phyloP scores from a whole-genome alignment of 495 filamentous ascomycete genomes.

The Penicillium chermesinum region DNA sequence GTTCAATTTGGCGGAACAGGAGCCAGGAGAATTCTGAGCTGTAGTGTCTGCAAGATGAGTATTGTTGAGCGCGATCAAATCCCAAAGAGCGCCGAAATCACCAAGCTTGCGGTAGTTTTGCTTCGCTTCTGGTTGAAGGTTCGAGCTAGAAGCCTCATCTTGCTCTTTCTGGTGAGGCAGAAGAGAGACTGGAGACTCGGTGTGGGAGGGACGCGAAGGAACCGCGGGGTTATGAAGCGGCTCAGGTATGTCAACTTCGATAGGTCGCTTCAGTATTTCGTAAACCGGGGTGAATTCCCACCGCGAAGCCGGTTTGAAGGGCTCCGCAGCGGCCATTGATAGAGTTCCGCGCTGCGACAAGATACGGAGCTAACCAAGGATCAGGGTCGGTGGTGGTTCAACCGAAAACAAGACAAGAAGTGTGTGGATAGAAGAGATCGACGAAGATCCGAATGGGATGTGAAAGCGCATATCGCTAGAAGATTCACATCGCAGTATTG shows the following conservation, averaged over 20 bases:
- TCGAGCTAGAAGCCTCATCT: slow-evolving; percentile 1
- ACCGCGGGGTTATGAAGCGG: too few relatives aligned
- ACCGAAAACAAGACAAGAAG: background rate
- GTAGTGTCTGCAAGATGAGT: background rate
- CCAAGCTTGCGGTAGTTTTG: slow-evolving; percentile 24
- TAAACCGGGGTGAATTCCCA: slow-evolving; percentile 49
- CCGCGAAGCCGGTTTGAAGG: slow-evolving; percentile 20
- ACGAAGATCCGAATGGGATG: background rate
- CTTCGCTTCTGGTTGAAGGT: slow-evolving; percentile 5
- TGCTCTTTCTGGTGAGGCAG: background rate
- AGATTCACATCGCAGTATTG: background rate
- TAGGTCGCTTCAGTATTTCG: slow-evolving; percentile 31
- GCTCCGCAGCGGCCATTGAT: slow-evolving; percentile 16
- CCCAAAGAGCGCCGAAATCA: slow-evolving; percentile 39
- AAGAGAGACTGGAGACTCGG: too few relatives aligned
- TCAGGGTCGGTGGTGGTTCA: background rate
- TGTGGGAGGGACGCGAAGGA: too few relatives aligned
- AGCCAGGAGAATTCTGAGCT: background rate
- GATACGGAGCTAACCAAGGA: background rate
- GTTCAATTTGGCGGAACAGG: background rate
- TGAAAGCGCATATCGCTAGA: slow-evolving; percentile 1
- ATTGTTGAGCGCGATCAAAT: slow-evolving; percentile 20
- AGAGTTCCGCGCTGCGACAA: background rate
- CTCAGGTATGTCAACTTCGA: background rate
- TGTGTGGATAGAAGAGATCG: background rate